A percentile compares a stretch with the other conserved stretches of the same genome.
Evolutionary conservation across 1,139 yeast species (phyloP).

Genomic region (Blastobotrys petasosporus): DNA sequence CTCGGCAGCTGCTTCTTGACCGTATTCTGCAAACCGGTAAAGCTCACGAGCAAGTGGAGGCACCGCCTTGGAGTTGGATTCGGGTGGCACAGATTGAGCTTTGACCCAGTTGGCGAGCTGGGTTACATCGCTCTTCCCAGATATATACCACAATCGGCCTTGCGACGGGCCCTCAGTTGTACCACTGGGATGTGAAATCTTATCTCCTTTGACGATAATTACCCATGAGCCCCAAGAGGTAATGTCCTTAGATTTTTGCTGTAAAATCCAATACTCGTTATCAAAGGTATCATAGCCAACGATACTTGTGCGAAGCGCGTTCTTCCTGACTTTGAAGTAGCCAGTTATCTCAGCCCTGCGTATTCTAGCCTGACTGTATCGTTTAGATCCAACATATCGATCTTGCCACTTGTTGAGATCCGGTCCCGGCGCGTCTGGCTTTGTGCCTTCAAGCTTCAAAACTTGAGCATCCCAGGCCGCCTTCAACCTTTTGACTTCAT

Average conservation of each 20-base stretch:
- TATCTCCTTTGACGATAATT: slow-evolving; percentile 7
- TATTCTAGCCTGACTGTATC: slow-evolving; percentile 22
- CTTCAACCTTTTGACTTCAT: slow-evolving; percentile 25
- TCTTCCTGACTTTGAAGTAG: slow-evolving; percentile 24
- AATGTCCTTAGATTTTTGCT: slow-evolving; percentile 29
- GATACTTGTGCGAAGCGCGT: slow-evolving; percentile 31
- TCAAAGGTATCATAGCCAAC: slow-evolving; percentile 33
- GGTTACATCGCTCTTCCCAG: slow-evolving; percentile 4
- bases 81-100: slow-evolving; percentile 4
- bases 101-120: slow-evolving; percentile 8
- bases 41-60: slow-evolving; percentile 7
- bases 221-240: slow-evolving; percentile 35
- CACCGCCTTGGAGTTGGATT: slow-evolving; percentile 2
- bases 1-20: too few species aligned
- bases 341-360: slow-evolving; percentile 27
- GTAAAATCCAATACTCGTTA: slow-evolving; percentile 36
- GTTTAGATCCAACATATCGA: slow-evolving; percentile 23
- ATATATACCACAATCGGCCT: slow-evolving; percentile 8
- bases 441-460: slow-evolving; percentile 25
- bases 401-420: slow-evolving; percentile 21
- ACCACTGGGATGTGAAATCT: slow-evolving; percentile 7
- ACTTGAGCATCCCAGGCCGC: slow-evolving; percentile 25
- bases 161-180: slow-evolving; percentile 2
- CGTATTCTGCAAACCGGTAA: slow-evolving; percentile 3
- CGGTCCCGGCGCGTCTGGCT: slow-evolving; percentile 15